These are phyloP conservation scores for Tetraselmis striata DNA, from an alignment of 139 green algal species.

Conservation along the genomic window DNA sequence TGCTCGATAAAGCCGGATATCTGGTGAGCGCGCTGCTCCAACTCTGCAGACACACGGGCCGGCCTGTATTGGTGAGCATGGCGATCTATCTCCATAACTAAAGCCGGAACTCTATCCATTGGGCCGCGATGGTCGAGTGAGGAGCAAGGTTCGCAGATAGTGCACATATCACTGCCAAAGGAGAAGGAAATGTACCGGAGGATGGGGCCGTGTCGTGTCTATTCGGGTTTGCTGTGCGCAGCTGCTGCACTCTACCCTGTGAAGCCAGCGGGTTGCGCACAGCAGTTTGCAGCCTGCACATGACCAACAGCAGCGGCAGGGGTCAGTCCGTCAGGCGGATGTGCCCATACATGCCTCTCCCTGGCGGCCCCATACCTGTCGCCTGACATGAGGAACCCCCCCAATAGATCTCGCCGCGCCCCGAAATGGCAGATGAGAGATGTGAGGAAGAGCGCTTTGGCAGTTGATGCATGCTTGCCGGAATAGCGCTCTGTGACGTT, in stretches of 20 bases:
- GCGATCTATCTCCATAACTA: not conserved
- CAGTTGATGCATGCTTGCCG: not conserved
- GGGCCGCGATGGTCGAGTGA: too few relatives aligned
- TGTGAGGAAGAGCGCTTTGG: constrained; percentile 41
- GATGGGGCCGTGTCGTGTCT: not conserved
- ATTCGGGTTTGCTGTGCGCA: not conserved
- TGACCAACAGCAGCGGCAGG: not conserved
- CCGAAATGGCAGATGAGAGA: constrained; percentile 63
- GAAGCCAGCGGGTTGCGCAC: not conserved
- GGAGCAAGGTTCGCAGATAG: too few relatives aligned
- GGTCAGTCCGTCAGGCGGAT: not conserved
- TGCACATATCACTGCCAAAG: too few relatives aligned
- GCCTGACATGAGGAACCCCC: too few relatives aligned
- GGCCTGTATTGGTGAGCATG: not conserved
- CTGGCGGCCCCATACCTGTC: too few relatives aligned
- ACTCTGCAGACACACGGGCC: not conserved
- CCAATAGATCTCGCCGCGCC: constrained; percentile 30
- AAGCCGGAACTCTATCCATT: too few relatives aligned
- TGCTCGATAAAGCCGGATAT: not conserved
- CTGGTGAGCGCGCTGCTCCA: not conserved
- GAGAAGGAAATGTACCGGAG: too few relatives aligned
- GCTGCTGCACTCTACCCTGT: constrained; percentile 22
- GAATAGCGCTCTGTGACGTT: not conserved
- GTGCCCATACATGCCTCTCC: too few relatives aligned
- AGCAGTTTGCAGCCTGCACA: not conserved